Evolutionary conservation across 306 rosid genomes (phyloP), one percentile per base, ranked within the genome.

Genomic region (Mucuna pruriens): DNA sequence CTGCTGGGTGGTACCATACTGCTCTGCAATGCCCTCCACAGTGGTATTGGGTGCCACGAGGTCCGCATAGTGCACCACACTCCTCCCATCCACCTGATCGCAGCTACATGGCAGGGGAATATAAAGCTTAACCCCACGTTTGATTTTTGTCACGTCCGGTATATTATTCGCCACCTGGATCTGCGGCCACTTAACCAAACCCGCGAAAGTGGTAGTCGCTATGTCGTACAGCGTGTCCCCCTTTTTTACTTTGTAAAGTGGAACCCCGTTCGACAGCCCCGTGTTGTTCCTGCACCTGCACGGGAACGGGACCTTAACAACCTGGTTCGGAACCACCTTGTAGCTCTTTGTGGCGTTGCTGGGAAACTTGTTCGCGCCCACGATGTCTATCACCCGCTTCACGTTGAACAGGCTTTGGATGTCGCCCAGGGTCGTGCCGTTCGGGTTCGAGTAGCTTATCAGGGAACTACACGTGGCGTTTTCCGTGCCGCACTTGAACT

Each of bases 71-170:
- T 95, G 99, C 22, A 93, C 86, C 11, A 91, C 98, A 9, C 16
- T 55, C 0, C 0, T 11, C 11, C 80, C 92, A 17, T 29, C 76
- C 82, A 91, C 95, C 6, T 48, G n/a, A 17, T 95, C 99, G 69
- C 98, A 93, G 89, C 99, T 93, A 57, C 99, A 95, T 0, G 98
- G 99, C 55, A 95, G 72, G 0, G 99, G 99, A 75, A 95, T 89
- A 89, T 78, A 68, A 68, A 95, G 20, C 11, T 44, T 2, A 81
- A 76, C 86, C 3, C 94, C 95, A 0, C 33, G 7, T 0, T 0
- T 0, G 20, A 95, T 95, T 8, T 12, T 1, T 6, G 25, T 5
- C 11, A 83, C 17, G 48, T 90, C 20, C 0, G 81, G 0, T 0
- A 95, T 25, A 0, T 57, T 17, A 75, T 89, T 95, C 0, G 73